These are phyloP conservation scores for Hortaea werneckii DNA, from an alignment of 2,329 filamentous ascomycete genomes.

Conservation along the genomic window DNA sequence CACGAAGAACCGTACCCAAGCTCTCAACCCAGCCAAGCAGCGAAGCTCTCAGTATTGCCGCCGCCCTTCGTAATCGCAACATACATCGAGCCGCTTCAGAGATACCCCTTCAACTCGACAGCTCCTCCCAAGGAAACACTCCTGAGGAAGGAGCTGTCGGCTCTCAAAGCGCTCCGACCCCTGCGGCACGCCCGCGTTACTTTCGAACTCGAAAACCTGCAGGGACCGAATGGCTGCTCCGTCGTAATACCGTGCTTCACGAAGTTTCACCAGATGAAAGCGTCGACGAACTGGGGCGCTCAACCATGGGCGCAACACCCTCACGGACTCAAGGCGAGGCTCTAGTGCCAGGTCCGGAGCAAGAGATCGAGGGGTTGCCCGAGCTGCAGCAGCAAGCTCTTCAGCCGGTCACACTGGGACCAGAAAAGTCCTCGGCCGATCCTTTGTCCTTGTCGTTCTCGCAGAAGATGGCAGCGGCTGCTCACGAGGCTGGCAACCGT, in stretches of 20 bases:
- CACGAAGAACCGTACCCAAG: not conserved
- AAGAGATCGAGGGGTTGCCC: too few relatives aligned
- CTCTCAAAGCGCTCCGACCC: not conserved
- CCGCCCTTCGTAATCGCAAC: slow-evolving; percentile 7
- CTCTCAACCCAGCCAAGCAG: slow-evolving; percentile 10
- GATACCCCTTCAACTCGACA: not conserved
- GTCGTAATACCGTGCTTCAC: slow-evolving; percentile 2
- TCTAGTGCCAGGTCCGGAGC: not conserved
- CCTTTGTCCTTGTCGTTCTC: not conserved
- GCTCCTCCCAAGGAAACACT: not conserved
- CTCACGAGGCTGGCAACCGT: not conserved
- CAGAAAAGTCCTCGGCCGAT: not conserved
- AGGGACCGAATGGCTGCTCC: slow-evolving; percentile 5
- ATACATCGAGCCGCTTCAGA: slow-evolving; percentile 1
- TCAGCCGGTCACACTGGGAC: not conserved
- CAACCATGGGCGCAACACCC: slow-evolving; percentile 1
- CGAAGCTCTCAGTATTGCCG: slow-evolving; percentile 10
- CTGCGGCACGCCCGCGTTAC: not conserved
- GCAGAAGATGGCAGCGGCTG: not conserved
- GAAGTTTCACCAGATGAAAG: slow-evolving; percentile 5
- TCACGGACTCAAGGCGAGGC: not conserved
- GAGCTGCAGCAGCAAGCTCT: too few relatives aligned
- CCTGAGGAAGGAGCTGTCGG: not conserved
- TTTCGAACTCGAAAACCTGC: not conserved
- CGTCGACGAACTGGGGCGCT: slow-evolving; percentile 4